phyloP scores from a whole-genome alignment of 352 stramenopile species.

The Aphanomyces invadans region DNA sequence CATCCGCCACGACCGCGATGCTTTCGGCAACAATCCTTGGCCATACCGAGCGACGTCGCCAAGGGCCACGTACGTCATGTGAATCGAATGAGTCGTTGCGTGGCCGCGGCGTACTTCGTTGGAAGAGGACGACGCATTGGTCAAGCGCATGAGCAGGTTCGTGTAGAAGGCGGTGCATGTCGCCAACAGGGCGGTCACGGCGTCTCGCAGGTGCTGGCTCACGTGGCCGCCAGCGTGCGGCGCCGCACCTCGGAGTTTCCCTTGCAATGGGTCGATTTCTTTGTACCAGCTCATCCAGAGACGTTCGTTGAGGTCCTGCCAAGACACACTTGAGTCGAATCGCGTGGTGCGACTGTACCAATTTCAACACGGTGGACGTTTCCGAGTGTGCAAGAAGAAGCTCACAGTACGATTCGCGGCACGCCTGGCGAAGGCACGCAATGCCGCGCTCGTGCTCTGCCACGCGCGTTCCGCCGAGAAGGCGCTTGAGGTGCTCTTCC shows the following conservation, averaged over 20 bases:
- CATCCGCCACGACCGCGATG: slow-evolving; percentile 28
- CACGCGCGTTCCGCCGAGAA: slow-evolving; percentile 4
- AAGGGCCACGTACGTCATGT: slow-evolving; percentile 40
- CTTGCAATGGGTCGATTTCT: slow-evolving; percentile 37
- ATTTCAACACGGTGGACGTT: slow-evolving; percentile 25
- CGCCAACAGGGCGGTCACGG: slow-evolving; percentile 28
- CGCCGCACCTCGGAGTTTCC: slow-evolving; percentile 17
- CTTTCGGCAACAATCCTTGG: slow-evolving; percentile 27
- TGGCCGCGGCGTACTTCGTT: slow-evolving; percentile 27
- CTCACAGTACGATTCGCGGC: slow-evolving; percentile 35
- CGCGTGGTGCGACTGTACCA: too few species aligned
- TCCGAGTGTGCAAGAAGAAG: slow-evolving; percentile 35
- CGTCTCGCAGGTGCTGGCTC: slow-evolving; percentile 24
- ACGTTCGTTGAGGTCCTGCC: slow-evolving; percentile 41
- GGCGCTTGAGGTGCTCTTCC: slow-evolving; percentile 22
- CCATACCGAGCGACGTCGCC: slow-evolving; percentile 42
- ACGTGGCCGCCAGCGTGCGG: background rate
- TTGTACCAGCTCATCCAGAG: slow-evolving; percentile 65
- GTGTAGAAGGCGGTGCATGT: slow-evolving; percentile 29
- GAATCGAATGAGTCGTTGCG: slow-evolving; percentile 28
- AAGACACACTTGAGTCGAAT: background rate
- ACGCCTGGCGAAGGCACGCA: slow-evolving; percentile 8
- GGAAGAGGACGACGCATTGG: slow-evolving; percentile 10
- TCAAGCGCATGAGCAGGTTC: slow-evolving; percentile 26
- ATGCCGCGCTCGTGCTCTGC: slow-evolving; percentile 19